Percentiles rank a stretch among this genome's conserved stretches.
phyloP scores from a whole-genome alignment of 1,284 basidiomycete species.

The Ustilago sp. region DNA sequence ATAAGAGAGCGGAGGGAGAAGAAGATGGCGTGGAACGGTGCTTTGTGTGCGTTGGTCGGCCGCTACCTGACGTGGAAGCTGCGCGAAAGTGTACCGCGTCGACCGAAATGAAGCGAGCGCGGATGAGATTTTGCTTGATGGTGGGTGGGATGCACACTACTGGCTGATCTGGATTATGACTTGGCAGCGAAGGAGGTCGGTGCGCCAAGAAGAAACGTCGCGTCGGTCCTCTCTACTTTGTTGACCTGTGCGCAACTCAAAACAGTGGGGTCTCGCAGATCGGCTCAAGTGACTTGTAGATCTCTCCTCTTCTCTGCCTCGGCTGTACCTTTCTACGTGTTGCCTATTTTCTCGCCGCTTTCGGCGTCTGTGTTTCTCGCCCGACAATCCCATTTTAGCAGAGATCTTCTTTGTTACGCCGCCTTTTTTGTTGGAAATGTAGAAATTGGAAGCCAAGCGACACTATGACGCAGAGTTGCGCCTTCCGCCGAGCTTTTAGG shows the following conservation, averaged over 20 bases:
- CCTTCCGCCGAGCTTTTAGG: slow-evolving; percentile 2
- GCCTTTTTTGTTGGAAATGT: neutral
- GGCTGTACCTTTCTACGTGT: slow-evolving; percentile 23
- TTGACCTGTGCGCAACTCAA: slow-evolving; percentile 22
- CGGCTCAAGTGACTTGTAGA: neutral
- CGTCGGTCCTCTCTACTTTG: neutral
- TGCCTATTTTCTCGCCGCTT: neutral
- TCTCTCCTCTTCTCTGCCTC: slow-evolving; percentile 6
- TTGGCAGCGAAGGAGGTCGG: neutral
- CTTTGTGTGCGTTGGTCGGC: neutral
- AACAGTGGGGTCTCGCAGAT: neutral
- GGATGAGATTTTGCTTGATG: neutral
- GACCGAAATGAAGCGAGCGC: slow-evolving; percentile 6
- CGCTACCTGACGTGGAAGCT: slow-evolving; percentile 30
- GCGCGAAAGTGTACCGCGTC: neutral
- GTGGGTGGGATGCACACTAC: neutral
- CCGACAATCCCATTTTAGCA: neutral
- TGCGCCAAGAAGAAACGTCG: slow-evolving; percentile 7
- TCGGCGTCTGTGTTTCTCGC: slow-evolving; percentile 8
- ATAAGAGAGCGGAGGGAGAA: neutral
- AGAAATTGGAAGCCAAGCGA: neutral
- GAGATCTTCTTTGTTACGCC: neutral
- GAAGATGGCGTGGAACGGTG: neutral
- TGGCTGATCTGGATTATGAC: neutral
- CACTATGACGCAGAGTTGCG: slow-evolving; percentile 3